These are phyloP conservation scores for Fraxinus angustifolia DNA, from an alignment of 305 asterid species.

Conservation along the genomic window DNA sequence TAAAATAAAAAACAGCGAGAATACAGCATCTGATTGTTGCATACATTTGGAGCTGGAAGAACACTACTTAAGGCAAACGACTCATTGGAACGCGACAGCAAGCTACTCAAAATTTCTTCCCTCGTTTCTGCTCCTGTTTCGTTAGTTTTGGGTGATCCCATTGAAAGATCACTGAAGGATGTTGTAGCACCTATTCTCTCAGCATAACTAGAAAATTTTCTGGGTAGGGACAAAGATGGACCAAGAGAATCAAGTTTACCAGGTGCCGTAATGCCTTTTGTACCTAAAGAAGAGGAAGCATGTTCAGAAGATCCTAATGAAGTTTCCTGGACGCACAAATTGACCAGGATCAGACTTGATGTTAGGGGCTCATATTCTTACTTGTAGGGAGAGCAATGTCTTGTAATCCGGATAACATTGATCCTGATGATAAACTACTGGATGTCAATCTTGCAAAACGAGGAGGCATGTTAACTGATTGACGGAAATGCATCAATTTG, in stretches of 20 bases:
- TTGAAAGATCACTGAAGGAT: slow-evolving; percentile 54
- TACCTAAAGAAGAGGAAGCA: slow-evolving; percentile 48
- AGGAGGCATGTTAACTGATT: slow-evolving; percentile 60
- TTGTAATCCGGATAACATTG: slow-evolving; percentile 59
- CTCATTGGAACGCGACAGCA: slow-evolving; percentile 58
- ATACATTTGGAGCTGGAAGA: slow-evolving; percentile 57
- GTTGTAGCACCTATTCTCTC: slow-evolving; percentile 82
- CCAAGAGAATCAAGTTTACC: slow-evolving; percentile 57
- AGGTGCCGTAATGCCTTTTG: slow-evolving; percentile 44
- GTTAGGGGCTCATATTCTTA: slow-evolving; percentile 48
- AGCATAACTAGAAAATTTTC: slow-evolving; percentile 79
- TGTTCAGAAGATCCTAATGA: slow-evolving; percentile 47
- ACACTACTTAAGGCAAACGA: slow-evolving; percentile 43
- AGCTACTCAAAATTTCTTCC: slow-evolving; percentile 70
- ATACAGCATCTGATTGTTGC: slow-evolving; percentile 22
- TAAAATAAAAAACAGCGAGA: slow-evolving; percentile 19
- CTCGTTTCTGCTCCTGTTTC: slow-evolving; percentile 86
- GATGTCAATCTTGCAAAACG: slow-evolving; percentile 59
- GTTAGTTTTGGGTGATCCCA: slow-evolving; percentile 79
- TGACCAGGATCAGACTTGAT: slow-evolving; percentile 48
- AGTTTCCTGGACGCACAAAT: slow-evolving; percentile 51
- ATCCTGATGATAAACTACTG: slow-evolving; percentile 51
- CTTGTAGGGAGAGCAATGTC: slow-evolving; percentile 41
- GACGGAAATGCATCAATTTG: slow-evolving; percentile 57
- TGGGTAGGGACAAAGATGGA: slow-evolving; percentile 51